These are phyloP conservation scores for Nakaseomyces sp. DNA, from an alignment of 1,139 yeast species.

Conservation along the genomic window DNA sequence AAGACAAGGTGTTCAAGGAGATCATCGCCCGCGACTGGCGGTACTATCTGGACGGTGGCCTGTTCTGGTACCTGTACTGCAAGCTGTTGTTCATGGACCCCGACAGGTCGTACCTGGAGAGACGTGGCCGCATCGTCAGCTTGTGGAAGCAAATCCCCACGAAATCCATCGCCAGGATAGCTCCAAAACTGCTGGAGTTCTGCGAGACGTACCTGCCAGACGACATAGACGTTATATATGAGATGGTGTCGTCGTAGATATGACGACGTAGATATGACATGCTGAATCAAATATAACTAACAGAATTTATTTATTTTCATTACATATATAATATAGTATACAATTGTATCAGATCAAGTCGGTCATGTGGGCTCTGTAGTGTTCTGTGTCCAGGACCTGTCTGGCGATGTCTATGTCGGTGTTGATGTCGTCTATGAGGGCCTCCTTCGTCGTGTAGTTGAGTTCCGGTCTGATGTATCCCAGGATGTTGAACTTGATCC, in stretches of 20 bases:
- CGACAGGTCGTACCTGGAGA: slow-evolving; percentile 21
- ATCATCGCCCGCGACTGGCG: slow-evolving; percentile 15
- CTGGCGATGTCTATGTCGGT: slow-evolving; percentile 66
- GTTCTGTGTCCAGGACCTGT: slow-evolving; percentile 33
- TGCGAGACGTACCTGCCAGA: slow-evolving; percentile 26
- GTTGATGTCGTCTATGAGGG: slow-evolving; percentile 75
- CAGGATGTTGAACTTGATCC: slow-evolving; percentile 55
- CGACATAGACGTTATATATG: slow-evolving; percentile 20
- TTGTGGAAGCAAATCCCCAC: slow-evolving; percentile 19
- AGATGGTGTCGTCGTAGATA: background rate
- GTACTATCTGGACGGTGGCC: slow-evolving; percentile 16
- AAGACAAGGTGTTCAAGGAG: slow-evolving; percentile 19
- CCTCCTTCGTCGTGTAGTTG: slow-evolving; percentile 78
- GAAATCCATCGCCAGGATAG: slow-evolving; percentile 7
- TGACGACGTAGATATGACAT: background rate
- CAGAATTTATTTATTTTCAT: too few relatives aligned
- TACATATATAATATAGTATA: slow-evolving; percentile 8
- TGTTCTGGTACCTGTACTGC: slow-evolving; percentile 26
- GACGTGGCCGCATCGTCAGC: slow-evolving; percentile 18
- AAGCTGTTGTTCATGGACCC: slow-evolving; percentile 23
- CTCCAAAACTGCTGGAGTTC: slow-evolving; percentile 15
- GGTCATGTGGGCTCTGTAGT: slow-evolving; percentile 8
- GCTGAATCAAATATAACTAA: background rate
- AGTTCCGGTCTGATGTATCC: slow-evolving; percentile 92
- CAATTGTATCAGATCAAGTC: slow-evolving; percentile 12